Evolutionary conservation across 2,329 filamentous ascomycete genomes (phyloP).

Genomic region (Apiospora aurea): DNA sequence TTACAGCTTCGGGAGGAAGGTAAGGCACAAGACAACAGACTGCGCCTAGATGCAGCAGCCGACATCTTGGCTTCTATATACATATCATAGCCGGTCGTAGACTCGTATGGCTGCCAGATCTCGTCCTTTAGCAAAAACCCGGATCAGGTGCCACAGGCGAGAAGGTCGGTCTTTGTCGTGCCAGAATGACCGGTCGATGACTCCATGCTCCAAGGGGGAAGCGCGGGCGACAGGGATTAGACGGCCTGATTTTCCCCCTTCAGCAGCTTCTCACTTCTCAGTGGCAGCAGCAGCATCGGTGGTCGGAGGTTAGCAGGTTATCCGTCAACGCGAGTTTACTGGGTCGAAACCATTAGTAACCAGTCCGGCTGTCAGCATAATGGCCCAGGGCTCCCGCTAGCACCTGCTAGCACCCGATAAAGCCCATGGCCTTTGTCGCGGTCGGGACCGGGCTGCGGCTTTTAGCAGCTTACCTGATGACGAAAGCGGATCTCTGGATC

Average conservation of each 20-base stretch:
- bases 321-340: slow-evolving; percentile 1
- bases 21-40: too few relatives aligned
- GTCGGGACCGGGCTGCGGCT: background rate
- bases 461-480: background rate
- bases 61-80: background rate
- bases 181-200: slow-evolving; percentile 5
- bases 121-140: background rate
- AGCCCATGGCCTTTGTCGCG: background rate
- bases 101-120: background rate
- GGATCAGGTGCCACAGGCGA: background rate
- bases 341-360: background rate
- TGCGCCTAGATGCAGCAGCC: background rate
- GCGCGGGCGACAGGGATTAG: background rate
- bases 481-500: background rate
- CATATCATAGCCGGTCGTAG: background rate
- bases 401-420: background rate
- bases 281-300: background rate
- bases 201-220: too few relatives aligned
- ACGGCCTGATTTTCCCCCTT: background rate
- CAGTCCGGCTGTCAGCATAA: background rate
- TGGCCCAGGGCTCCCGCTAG: too few relatives aligned
- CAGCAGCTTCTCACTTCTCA: too few relatives aligned
- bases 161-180: slow-evolving; percentile 1
- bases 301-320: slow-evolving; percentile 7
- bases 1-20: background rate